Base-by-base conservation (phyloP, 148 eudicot genomes). In the Salicornia ramosissima region DNA sequence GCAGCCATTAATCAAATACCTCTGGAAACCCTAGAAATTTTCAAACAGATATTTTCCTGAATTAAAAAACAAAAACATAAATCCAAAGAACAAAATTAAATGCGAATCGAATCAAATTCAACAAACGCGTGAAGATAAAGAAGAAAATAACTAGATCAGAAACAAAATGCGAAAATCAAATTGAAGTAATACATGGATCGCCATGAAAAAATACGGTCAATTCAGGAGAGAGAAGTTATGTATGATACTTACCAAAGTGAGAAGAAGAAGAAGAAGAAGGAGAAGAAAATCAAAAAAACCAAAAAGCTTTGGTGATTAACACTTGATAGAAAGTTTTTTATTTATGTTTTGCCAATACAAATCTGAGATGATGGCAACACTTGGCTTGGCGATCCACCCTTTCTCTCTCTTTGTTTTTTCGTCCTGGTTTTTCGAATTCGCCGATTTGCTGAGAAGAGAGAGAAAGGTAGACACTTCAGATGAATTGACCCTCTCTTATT, bases 1-100 rank as follows among this genome's bases (percentile, higher is more conserved):
- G 96, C 96, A 49, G 96, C 93, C 97, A 92, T 92, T 82, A 72
- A 77, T 82, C 18, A 33, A 72, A 67, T 52, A 56, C 51, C 36
- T 59, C 39, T 47, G 9, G 56, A 81, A 73, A 72, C 67, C 82
- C 73, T 69, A 68, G 26, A 72, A 69, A 19, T 13, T 6, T 22
- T 43, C 71, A 63, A 56, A 3, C 42, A 16, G 22, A 49, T 50
- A 26, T 25, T 47, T 24, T 31, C 49, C 76, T 78, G 47, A 62
- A 49, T 26, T 26, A 3, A 47, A 68, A 71, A 16, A n/a, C 6
- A 40, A 29, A 68, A 34, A n/a, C n/a, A n/a, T n/a, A n/a, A 19
- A 50, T 24, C 22, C 40, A 36, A 36, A 36, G 4, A 40, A 47
- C 51, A 18, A 77, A 63, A 73, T 21, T 34, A 65, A 33, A 28